Evolutionary conservation across 352 stramenopile species (phyloP), one percentile per base, ranked within the genome.

Genomic region (Phytophthora uliginosa): DNA sequence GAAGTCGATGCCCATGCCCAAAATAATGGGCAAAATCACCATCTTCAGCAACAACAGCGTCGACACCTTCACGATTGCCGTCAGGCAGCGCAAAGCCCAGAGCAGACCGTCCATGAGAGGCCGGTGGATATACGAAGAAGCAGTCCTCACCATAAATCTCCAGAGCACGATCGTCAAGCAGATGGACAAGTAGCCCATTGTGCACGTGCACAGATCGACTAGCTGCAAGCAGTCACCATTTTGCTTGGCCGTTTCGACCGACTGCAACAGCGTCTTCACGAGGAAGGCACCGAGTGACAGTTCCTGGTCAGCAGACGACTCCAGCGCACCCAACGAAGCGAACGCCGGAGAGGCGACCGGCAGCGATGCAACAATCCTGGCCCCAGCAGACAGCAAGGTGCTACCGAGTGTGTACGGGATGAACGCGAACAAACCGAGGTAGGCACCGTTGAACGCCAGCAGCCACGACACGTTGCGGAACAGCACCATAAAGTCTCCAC

Each of bases 401-500:
- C 92, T 97, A 42, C 98, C 98, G 8, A 99, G 78, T 6, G 91
- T 97, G 69, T 97, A 98, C 50, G 98, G 98, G 26, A 99, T 94
- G 73, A 99, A 99, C 6, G 93, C 93, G 61, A 99, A 99, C 58
- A 99, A 81, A 7, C 96, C 97, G 3, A 99, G 82, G 75, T 99
- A 99, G 1, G 97, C 93, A 15, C 96, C 98, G 73, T 99, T 99
- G 81, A 99, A 99, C 12, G 97, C 95, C 36, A 99, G 65, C 4
- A 99, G 80, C 97, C 97, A 99, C 55, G 98, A 95, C 5, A 99
- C 87, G 70, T 99, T 99, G 24, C 97, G 92, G 66, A 99, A 91
- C 7, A 99, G 77, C 28, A 98, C 91, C 54, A 96, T 78, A 45
- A 99, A 78, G 33, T 98, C 97, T 3, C 98, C 98, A 48, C 97